These are phyloP conservation scores for Cucurbita argyrosperma DNA, from an alignment of 306 rosid genomes.

Conservation along the genomic window DNA sequence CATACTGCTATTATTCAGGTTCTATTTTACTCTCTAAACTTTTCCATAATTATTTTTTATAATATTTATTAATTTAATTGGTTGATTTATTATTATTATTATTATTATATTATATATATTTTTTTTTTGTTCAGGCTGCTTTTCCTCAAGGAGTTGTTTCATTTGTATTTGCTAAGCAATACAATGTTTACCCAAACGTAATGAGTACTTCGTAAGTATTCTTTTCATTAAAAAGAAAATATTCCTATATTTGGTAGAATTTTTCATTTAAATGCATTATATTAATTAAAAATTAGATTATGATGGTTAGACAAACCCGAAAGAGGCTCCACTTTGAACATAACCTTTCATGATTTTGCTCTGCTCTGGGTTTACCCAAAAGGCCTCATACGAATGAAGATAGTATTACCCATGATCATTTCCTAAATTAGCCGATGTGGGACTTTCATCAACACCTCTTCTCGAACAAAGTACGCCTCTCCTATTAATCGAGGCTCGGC, in stretches of 20 bases:
- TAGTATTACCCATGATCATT: too few species aligned
- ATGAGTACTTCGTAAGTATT: constrained; percentile 73
- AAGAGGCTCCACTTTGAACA: too few species aligned
- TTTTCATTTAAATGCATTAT: background rate
- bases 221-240: background rate
- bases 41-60: background rate
- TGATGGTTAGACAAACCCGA: background rate
- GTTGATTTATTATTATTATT: background rate
- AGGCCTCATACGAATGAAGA: too few species aligned
- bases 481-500: too few species aligned
- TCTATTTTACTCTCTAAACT: background rate
- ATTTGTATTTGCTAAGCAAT: constrained; percentile 75
- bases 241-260: background rate
- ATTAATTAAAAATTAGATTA: background rate
- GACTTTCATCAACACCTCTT: too few species aligned
- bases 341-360: too few species aligned
- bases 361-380: too few species aligned
- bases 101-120: too few species aligned
- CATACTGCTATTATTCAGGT: constrained; percentile 89
- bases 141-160: constrained; percentile 86
- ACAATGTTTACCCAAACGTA: constrained; percentile 61
- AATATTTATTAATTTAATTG: background rate
- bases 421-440: too few species aligned
- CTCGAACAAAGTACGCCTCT: too few species aligned
- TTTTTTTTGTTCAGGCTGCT: constrained; percentile 42